A percentile compares a stretch with the other conserved stretches of the same genome.
phyloP scores from a whole-genome alignment of 208 protist genomes.

The Leishmania gerbilli region DNA sequence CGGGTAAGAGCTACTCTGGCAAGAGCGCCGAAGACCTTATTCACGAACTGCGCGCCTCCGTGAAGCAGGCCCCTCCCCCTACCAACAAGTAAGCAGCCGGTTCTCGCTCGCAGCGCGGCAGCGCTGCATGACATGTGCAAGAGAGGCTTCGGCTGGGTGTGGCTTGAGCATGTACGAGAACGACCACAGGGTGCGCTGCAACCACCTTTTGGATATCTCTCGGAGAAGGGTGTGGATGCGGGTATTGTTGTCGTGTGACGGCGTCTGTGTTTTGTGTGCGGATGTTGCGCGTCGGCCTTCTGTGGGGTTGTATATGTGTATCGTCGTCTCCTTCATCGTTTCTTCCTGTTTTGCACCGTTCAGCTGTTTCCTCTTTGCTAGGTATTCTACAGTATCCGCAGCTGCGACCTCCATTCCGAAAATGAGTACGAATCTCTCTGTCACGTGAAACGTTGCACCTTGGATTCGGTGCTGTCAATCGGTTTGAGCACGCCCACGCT shows the following conservation, averaged over 20 bases:
- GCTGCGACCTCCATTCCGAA: neutral
- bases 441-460: neutral
- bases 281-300: neutral
- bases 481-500: neutral
- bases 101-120: neutral
- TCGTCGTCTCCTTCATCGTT: neutral
- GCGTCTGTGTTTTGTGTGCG: neutral
- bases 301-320: neutral
- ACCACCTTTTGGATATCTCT: neutral
- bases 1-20: slow-evolving; percentile 75
- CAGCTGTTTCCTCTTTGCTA: neutral
- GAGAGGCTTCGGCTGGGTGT: neutral
- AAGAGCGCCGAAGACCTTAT: slow-evolving; percentile 91
- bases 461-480: neutral
- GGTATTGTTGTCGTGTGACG: neutral
- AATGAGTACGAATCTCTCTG: neutral
- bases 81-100: slow-evolving; percentile 21
- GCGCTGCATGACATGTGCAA: neutral
- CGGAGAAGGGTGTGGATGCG: neutral
- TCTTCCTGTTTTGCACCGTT: neutral
- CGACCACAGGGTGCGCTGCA: neutral
- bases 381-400: neutral
- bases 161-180: neutral
- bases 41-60: slow-evolving; percentile 70
- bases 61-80: slow-evolving; percentile 31